Evolutionary conservation across 2,329 filamentous ascomycete genomes (phyloP).

Genomic region (Colletotrichum tabaci): DNA sequence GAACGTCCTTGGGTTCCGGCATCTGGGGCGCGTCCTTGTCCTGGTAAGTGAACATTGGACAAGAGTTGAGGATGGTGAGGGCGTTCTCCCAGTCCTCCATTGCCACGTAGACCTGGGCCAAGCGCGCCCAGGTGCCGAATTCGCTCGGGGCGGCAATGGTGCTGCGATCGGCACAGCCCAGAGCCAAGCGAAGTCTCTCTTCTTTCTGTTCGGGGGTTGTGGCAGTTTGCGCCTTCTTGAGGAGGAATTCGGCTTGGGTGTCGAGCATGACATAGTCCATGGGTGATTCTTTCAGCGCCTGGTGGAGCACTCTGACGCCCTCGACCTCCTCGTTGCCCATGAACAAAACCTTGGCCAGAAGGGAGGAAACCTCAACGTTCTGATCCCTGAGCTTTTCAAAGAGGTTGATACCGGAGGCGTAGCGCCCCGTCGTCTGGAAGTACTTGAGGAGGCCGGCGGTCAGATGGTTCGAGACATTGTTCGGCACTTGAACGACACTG

Average conservation of each 20-base stretch:
- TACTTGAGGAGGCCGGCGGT: constrained; percentile 95
- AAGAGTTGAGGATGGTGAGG: constrained; percentile 95
- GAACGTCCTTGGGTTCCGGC: constrained; percentile 91
- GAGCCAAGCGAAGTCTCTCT: constrained; percentile 84
- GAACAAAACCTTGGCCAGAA: constrained; percentile 91
- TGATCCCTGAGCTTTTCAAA: constrained; percentile 95
- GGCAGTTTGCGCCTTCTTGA: constrained; percentile 80
- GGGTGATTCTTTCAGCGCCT: constrained; percentile 89
- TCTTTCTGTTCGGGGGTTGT: constrained; percentile 69
- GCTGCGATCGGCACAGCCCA: constrained; percentile 93
- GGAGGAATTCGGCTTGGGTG: constrained; percentile 91
- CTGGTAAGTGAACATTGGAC: constrained; percentile 99
- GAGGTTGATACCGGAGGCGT: constrained; percentile 94
- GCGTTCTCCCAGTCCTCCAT: constrained; percentile 98
- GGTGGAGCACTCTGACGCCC: constrained; percentile 88
- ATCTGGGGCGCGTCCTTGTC: constrained; percentile 96
- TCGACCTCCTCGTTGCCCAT: constrained; percentile 98
- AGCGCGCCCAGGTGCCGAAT: constrained; percentile 94
- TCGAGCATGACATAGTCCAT: constrained; percentile 99
- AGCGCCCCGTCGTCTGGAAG: constrained; percentile 94
- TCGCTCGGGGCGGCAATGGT: constrained; percentile 97
- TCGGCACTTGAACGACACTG: constrained; percentile 96
- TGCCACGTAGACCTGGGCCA: constrained; percentile 93
- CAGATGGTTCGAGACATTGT: constrained; percentile 95
- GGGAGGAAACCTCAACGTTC: constrained; percentile 93